These are phyloP conservation scores for Heterobasidion occidentale DNA, from an alignment of 1,284 basidiomycete genomes.

Conservation along the genomic window DNA sequence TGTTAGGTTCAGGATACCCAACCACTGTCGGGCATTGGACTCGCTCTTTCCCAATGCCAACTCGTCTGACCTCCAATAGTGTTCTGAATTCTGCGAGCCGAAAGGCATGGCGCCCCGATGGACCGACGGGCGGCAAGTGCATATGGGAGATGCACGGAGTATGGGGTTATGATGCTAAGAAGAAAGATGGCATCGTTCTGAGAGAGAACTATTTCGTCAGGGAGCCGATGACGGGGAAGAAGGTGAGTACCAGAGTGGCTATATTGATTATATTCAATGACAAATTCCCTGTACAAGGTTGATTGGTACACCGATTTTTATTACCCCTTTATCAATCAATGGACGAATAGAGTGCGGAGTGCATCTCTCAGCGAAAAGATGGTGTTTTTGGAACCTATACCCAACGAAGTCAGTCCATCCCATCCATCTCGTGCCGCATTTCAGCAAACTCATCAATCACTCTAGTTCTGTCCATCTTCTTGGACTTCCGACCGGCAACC, in stretches of 20 bases:
- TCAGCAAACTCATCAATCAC: too few species aligned
- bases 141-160: conserved; percentile 91
- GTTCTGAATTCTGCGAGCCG: conserved; percentile 51
- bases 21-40: conserved; percentile 69
- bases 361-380: conserved; percentile 51
- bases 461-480: conserved; percentile 67
- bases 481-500: conserved; percentile 64
- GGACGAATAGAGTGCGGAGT: conserved; percentile 61
- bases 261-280: background rate
- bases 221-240: conserved; percentile 51
- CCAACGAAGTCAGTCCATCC: conserved; percentile 69
- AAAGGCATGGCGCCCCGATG: conserved; percentile 64
- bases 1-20: conserved; percentile 74
- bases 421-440: too few species aligned
- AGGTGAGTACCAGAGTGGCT: conserved; percentile 27
- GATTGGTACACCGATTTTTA: conserved; percentile 86
- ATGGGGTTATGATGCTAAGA: conserved; percentile 82
- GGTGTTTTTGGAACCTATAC: conserved; percentile 77
- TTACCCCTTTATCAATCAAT: conserved; percentile 72
- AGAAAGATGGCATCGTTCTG: conserved; percentile 67
- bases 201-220: conserved; percentile 83
- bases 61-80: conserved; percentile 47
- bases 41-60: conserved; percentile 82
- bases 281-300: conserved; percentile 32
- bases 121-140: conserved; percentile 66